Evolutionary conservation across 2,329 filamentous ascomycete species (phyloP), one percentile per base, ranked within the genome.

Genomic region (Didymella segeticola): DNA sequence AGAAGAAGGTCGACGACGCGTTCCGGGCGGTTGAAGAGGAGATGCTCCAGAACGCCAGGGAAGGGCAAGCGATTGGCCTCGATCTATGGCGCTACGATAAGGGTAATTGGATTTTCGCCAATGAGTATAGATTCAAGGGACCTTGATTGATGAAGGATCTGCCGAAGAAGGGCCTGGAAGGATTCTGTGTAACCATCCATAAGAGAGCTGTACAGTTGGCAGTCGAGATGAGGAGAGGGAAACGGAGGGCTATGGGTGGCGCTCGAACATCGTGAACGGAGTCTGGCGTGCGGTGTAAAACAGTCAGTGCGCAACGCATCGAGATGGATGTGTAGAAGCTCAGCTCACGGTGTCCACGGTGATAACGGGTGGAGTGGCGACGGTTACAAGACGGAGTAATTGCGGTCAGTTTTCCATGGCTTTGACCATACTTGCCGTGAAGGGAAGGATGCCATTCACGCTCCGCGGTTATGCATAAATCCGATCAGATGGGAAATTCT

Each of bases 11-110:
- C 0, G 53, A 66, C 19, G 61, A 65, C 15, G 72, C 76, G n/a
- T 72, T 76, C 46, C 64, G 69, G 8, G 71, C 75, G 14, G 61
- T 78, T 17, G 55, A 66, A 27, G 53, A 60, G 25, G 66, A 63
- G 14, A 10, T 78, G 62, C 66, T 62, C 12, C 62, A 67, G 30
- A 61, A 72, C 23, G 63, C 63, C 3, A 66, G 70, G 45, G 62
- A 64, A 26, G 77, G 77, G 0, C 61, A 53, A 19, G 77, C 69
- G 3, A 55, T 72, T 38, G 78, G 78, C 0, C 50, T 79, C 36
- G 72, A 70, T 6, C 57, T 80, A 14, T 80, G 77, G 74, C 70
- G 63, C 49, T 79, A 79, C 63, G 72, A 76, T 27, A 60, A 64
- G 3, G 77, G 77, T 3, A 68, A 66, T 22, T 80, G 78, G 78